Percentiles rank a stretch among this genome's conserved stretches.
Conservation (phyloP, 2,329 filamentous ascomycete species). For the Atkinsonella hypoxylon region DNA sequence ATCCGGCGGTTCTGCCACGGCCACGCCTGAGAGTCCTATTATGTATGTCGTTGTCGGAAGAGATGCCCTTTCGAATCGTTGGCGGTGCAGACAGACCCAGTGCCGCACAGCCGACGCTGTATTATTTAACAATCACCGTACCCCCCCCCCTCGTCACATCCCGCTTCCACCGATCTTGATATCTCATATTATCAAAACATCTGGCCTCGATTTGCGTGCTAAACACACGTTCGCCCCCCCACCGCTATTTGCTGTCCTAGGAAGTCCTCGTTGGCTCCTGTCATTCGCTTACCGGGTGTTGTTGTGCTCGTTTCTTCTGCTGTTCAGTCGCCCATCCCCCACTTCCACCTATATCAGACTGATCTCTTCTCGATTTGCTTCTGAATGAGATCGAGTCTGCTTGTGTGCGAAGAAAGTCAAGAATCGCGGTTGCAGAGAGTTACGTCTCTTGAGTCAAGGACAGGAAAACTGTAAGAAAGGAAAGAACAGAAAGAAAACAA, state of each 20-base stretch:
- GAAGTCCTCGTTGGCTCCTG: constrained; percentile 66
- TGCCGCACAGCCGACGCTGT: neutral
- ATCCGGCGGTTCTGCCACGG: neutral
- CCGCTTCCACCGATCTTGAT: constrained; percentile 4
- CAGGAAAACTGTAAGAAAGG: neutral
- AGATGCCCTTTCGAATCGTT: neutral
- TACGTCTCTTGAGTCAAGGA: neutral
- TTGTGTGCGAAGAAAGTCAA: neutral
- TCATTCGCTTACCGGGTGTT: constrained; percentile 52
- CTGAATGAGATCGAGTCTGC: neutral
- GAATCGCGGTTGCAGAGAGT: too few species aligned
- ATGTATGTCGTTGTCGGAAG: neutral
- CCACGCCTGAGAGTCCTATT: neutral
- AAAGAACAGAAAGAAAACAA: neutral
- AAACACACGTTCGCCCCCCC: constrained; percentile 37
- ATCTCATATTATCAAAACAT: constrained; percentile 4
- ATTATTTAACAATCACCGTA: constrained; percentile 10
- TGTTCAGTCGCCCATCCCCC: constrained; percentile 16
- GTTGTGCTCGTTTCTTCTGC: constrained; percentile 36
- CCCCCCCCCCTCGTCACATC: constrained; percentile 1
- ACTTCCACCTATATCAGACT: constrained; percentile 1
- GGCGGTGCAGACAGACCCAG: neutral
- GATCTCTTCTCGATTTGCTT: neutral
- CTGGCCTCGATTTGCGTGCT: constrained; percentile 4
- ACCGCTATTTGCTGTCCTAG: constrained; percentile 31